Base-by-base conservation (phyloP, 1,139 yeast genomes). In the Saccharomyces hybrid region DNA sequence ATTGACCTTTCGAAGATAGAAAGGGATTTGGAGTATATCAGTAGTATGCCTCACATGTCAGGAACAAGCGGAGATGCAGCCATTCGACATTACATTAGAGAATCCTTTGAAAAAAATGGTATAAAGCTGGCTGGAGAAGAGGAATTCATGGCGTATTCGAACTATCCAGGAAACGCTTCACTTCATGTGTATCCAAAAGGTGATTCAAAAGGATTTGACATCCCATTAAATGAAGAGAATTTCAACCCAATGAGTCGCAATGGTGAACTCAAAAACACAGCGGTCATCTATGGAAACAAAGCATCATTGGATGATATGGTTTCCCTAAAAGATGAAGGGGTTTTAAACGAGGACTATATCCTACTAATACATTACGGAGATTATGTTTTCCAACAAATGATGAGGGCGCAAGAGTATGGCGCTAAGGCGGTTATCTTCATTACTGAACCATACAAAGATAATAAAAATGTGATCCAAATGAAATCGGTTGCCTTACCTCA, bases 11-110 rank as follows among this genome's bases (percentile, higher is more conserved):
- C 78, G n/a, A 68, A 78, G 42, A 77, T 93, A 73, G 83, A 83
- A 63, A 86, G 82, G 55, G 82, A 85, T 57, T 69, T 88, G 60
- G 88, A 88, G 63, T 90, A 89, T 65, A 68, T 93, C 42, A 82
- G 93, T 14, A 81, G 89, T 1, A 81, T 90, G 82, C 90, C 96
- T 1, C 98, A 90, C 68, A 71, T 84, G 58, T 83, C 97, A 0
- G 98, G 98, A 1, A 84, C 97, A 2, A 80, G 81, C 16, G 98
- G 96, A 16, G 97, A 90, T 67, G 70, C 82, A 57, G 78, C 89
- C 0, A 71, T 89, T 41, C 84, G 89, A 0, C 76, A 78, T 57
- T 89, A 85, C 67, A 75, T 91, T 25, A 77, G 80, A 58, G 75
- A 78, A 13, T 78, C 79, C 55, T 81, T 88, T 71, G 67, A 70